Percentiles rank a stretch among this genome's conserved stretches.
Conservation (phyloP, 768 basidiomycete genomes). For the Clitopilus passeckerianus region DNA sequence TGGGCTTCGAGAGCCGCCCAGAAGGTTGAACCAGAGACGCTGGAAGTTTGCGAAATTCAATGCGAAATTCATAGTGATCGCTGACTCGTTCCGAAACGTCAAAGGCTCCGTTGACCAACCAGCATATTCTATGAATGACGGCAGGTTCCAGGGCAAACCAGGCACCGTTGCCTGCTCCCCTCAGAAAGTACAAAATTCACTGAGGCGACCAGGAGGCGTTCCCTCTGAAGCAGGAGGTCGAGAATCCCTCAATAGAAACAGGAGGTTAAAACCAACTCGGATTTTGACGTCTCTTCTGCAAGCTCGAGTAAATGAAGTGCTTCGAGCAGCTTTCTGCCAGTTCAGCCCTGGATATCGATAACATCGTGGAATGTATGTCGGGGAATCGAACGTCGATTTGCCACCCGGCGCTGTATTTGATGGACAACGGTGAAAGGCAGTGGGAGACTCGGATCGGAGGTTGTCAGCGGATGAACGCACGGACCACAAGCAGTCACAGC, state of each 20-base stretch:
- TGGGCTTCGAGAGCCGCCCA: too few species aligned
- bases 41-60: not conserved
- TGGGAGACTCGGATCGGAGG: not conserved
- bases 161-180: not conserved
- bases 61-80: too few species aligned
- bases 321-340: too few species aligned
- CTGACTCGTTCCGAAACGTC: too few species aligned
- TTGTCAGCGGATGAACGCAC: not conserved
- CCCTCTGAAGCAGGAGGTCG: too few species aligned
- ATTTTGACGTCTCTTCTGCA: too few species aligned
- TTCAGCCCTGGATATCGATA: not conserved
- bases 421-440: not conserved
- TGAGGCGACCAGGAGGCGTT: not conserved
- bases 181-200: not conserved
- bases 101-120: not conserved
- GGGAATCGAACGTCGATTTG: too few species aligned
- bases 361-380: not conserved
- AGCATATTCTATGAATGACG: not conserved
- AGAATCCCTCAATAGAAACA: too few species aligned
- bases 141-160: not conserved
- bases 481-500: constrained; percentile 12
- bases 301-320: too few species aligned
- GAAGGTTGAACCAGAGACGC: not conserved
- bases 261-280: too few species aligned
- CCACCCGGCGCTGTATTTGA: not conserved